Evolutionary conservation across 2,329 filamentous ascomycete species (phyloP).

Genomic region (Lecanicillium sp.): DNA sequence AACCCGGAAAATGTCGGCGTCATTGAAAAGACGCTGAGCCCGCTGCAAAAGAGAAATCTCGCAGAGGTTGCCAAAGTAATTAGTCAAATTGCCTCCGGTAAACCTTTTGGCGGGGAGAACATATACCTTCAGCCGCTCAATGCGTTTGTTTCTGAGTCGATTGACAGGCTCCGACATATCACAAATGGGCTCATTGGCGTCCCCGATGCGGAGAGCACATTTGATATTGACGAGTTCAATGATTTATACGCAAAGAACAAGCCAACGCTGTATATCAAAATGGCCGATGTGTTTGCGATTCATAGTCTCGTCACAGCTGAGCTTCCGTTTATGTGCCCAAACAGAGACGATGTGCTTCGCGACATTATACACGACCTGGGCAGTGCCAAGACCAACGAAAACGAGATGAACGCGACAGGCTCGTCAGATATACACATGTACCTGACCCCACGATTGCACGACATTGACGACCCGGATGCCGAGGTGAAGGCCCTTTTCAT

Average conservation of each 20-base stretch:
- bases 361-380: constrained; percentile 92
- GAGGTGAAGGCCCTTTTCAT: constrained; percentile 90
- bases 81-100: constrained; percentile 78
- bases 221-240: constrained; percentile 98
- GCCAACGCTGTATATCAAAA: constrained; percentile 98
- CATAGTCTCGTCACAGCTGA: constrained; percentile 81
- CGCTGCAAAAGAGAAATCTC: constrained; percentile 87
- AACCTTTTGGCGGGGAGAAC: constrained; percentile 87
- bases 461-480: constrained; percentile 86
- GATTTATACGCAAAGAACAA: constrained; percentile 95
- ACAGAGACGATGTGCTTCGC: constrained; percentile 76
- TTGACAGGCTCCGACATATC: constrained; percentile 69
- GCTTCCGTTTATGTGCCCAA: constrained; percentile 67
- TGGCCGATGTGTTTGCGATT: constrained; percentile 93
- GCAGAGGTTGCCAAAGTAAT: constrained; percentile 87
- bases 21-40: constrained; percentile 79
- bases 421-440: constrained; percentile 87
- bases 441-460: constrained; percentile 79
- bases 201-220: constrained; percentile 79
- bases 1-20: constrained; percentile 90
- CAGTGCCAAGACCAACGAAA: constrained; percentile 93
- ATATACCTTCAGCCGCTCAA: constrained; percentile 94
- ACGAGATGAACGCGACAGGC: constrained; percentile 78
- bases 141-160: constrained; percentile 77
- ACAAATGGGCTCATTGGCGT: constrained; percentile 74